Base-by-base conservation (phyloP, 129 eudicot species). In the Deinandra increscens region DNA sequence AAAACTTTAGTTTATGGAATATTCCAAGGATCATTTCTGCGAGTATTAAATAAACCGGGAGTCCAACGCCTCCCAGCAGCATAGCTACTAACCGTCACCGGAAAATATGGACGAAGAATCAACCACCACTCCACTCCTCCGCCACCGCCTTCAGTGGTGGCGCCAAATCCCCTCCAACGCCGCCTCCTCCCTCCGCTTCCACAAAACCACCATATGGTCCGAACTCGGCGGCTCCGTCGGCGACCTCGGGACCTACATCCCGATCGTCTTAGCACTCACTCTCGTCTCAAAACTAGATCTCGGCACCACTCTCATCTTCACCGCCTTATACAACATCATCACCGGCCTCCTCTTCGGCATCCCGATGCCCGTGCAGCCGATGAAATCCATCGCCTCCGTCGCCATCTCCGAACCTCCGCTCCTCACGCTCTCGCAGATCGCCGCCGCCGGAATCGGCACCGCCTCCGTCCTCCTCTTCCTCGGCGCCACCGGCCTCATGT, bases 281-380 rank as follows among this genome's bases (percentile, higher is more conserved):
- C 82, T 88, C 3, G 96, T 88, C 46, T 80, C 86, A 36, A 74
- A 88, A 29, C 83, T 88, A 3, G 91, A 88, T 50, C 96, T 88
- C 14, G 60, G 82, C 72, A 88, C 96, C 17, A 88, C 96, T 9
- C 88, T 88, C 38, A 83, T 88, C 63, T 85, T 88, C 85, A 88
- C 91, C 12, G 96, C 88, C 26, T 17, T 79, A 19, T 88, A 88
- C 80, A 88, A 88, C 81, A 81, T 85, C 60, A 71, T 73, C 69
- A 85, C 91, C 70, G 96, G 96, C 1, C 39, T 85, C 11, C 77
- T 88, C 20, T 88, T 88, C 64, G 87, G 88, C 45, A 79, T 84
- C 71, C 96, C 91, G 7, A 88, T 88, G 88, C 96, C 96, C 0
- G 96, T 88, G 10, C 96, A 88, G 69, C 96, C 96, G 9, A 88